Conservation (phyloP, 2,329 filamentous ascomycete species). For the Biscogniauxia marginata region DNA sequence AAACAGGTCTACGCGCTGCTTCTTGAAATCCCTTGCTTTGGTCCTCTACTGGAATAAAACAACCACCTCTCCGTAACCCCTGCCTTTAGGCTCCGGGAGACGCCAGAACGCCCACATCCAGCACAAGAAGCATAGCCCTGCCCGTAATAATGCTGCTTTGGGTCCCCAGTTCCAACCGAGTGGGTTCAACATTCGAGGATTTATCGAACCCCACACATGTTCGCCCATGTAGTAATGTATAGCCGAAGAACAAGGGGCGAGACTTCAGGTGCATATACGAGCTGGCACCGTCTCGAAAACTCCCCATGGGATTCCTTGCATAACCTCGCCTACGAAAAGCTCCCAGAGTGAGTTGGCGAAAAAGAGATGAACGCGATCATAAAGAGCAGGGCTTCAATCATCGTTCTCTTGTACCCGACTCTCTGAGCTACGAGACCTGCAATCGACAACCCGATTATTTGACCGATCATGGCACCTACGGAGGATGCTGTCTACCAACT, state of each 20-base stretch:
- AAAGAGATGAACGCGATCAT: conserved; percentile 39
- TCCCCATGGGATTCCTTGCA: conserved; percentile 35
- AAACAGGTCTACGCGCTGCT: conserved; percentile 6
- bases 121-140: conserved; percentile 7
- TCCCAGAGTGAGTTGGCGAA: conserved; percentile 33
- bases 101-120: conserved; percentile 12
- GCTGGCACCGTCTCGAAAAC: conserved; percentile 28
- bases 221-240: conserved; percentile 29
- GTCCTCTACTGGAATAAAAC: conserved; percentile 9
- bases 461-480: conserved; percentile 39
- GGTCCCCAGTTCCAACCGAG: conserved; percentile 8
- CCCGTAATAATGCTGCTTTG: conserved; percentile 8
- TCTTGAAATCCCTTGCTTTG: conserved; percentile 11
- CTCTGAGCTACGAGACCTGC: conserved; percentile 39
- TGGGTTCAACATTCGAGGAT: conserved; percentile 10
- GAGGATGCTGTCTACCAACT: conserved; percentile 43
- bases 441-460: conserved; percentile 41
- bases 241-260: conserved; percentile 26
- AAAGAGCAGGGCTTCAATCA: conserved; percentile 35
- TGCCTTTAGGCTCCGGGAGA: conserved; percentile 12
- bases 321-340: conserved; percentile 35
- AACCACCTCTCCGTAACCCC: conserved; percentile 10
- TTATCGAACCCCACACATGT: conserved; percentile 34
- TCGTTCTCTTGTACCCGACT: conserved; percentile 36
- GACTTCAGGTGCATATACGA: conserved; percentile 31